These are phyloP conservation scores for Mycena belliarum DNA, from an alignment of 768 basidiomycete species.

Conservation along the genomic window DNA sequence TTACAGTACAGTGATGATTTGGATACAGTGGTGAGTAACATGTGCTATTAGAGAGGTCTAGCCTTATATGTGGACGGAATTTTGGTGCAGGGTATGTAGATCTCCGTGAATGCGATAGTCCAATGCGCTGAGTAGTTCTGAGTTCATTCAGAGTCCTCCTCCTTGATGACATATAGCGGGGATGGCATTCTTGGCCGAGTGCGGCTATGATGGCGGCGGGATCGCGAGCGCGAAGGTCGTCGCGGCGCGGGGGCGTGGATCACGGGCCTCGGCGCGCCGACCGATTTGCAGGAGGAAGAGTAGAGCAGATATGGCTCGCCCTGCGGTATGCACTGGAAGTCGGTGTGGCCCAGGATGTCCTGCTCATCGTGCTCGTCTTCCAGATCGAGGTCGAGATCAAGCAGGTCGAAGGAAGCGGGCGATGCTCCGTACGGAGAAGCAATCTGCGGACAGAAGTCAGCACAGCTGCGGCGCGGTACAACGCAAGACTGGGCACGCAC, in stretches of 20 bases:
- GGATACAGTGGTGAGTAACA: constrained; percentile 8
- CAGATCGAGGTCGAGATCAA: constrained; percentile 14
- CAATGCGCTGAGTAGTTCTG: not conserved
- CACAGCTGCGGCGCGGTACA: constrained; percentile 1
- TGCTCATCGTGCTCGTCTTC: constrained; percentile 6
- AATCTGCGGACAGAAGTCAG: constrained; percentile 2
- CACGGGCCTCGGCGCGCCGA: constrained; percentile 4
- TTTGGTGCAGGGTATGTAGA: not conserved
- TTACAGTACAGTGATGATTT: not conserved
- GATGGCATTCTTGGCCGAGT: constrained; percentile 10
- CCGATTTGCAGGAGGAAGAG: constrained; percentile 8
- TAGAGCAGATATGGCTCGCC: constrained; percentile 13
- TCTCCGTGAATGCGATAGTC: not conserved
- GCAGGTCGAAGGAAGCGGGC: constrained; percentile 14
- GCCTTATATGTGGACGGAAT: not conserved
- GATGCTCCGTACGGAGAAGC: constrained; percentile 11
- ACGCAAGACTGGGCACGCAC: constrained; percentile 9
- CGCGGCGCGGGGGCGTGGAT: constrained; percentile 17
- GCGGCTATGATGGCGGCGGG: constrained; percentile 13
- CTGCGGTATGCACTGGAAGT: not conserved
- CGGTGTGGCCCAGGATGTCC: not conserved
- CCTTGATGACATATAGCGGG: constrained; percentile 21
- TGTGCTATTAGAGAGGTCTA: constrained; percentile 10
- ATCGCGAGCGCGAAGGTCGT: constrained; percentile 17
- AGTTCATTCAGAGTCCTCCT: constrained; percentile 21